These are phyloP conservation scores for Rhodotorula glutinis DNA, from an alignment of 1,284 basidiomycete genomes.

Conservation along the genomic window DNA sequence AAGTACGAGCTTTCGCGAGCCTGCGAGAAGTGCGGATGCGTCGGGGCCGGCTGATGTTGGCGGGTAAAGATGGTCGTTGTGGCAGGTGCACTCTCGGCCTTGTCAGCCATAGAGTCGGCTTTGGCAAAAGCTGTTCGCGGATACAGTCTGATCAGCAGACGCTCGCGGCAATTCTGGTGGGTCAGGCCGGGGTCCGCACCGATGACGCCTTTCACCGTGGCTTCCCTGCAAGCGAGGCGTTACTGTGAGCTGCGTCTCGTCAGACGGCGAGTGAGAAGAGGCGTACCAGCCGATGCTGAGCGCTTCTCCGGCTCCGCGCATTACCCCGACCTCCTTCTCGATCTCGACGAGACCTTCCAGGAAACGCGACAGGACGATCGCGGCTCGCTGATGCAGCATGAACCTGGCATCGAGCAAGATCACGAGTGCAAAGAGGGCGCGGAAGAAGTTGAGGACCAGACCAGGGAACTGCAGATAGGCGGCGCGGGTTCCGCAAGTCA, in stretches of 20 bases:
- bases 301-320: constrained; percentile 20
- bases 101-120: background rate
- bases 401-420: constrained; percentile 25
- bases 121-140: constrained; percentile 9
- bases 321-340: constrained; percentile 26
- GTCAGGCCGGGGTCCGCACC: constrained; percentile 3
- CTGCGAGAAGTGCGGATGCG: background rate
- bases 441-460: constrained; percentile 3
- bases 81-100: background rate
- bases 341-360: constrained; percentile 28
- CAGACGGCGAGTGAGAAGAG: too few relatives aligned
- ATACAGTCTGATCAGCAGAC: too few relatives aligned
- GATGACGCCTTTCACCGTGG: constrained; percentile 25
- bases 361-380: background rate
- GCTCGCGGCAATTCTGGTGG: too few relatives aligned
- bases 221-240: constrained; percentile 15
- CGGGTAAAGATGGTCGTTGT: background rate
- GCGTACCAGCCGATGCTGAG: constrained; percentile 25
- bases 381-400: constrained; percentile 16
- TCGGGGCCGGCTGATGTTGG: too few relatives aligned
- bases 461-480: constrained; percentile 18
- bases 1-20: background rate
- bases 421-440: constrained; percentile 13
- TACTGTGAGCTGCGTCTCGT: background rate
- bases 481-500: background rate